phyloP scores from a whole-genome alignment of 176 grass and related monocot genomes.

The Musa troglodytarum region DNA sequence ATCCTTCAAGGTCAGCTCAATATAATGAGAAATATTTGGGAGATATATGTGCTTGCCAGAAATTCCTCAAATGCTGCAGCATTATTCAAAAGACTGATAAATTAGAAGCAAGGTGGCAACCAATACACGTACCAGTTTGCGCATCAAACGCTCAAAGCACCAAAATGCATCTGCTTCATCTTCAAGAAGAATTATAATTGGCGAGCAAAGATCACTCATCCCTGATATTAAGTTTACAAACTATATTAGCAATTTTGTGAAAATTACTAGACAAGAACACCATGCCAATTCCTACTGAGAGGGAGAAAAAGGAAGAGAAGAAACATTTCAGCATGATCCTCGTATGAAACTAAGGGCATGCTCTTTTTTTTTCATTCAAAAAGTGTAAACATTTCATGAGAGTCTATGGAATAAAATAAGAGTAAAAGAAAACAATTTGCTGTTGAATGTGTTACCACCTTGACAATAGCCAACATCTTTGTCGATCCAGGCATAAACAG shows the following conservation, averaged over 20 bases:
- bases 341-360: not conserved
- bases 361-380: not conserved
- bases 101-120: conserved; percentile 2
- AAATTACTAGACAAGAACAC: no score
- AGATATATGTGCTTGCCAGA: no score
- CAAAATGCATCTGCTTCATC: conserved; percentile 98
- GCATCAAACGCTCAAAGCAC: conserved; percentile 97
- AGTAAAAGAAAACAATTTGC: not conserved
- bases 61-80: no score
- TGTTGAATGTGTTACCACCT: conserved; percentile 34
- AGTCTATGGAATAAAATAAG: not conserved
- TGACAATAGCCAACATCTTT: conserved; percentile 99
- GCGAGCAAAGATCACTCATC: conserved; percentile 99
- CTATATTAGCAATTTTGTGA: not conserved
- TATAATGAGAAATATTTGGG: no score
- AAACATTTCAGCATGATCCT: no score
- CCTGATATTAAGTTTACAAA: conserved; percentile 47
- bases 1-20: no score
- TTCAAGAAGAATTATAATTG: conserved; percentile 86
- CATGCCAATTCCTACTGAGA: not conserved
- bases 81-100: not conserved
- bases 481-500: conserved; percentile 98
- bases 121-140: conserved; percentile 68
- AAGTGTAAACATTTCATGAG: conserved; percentile 3
- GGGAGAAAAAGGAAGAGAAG: no score